These are phyloP conservation scores for Quercus agrifolia DNA, from an alignment of 306 rosid species.

Conservation along the genomic window DNA sequence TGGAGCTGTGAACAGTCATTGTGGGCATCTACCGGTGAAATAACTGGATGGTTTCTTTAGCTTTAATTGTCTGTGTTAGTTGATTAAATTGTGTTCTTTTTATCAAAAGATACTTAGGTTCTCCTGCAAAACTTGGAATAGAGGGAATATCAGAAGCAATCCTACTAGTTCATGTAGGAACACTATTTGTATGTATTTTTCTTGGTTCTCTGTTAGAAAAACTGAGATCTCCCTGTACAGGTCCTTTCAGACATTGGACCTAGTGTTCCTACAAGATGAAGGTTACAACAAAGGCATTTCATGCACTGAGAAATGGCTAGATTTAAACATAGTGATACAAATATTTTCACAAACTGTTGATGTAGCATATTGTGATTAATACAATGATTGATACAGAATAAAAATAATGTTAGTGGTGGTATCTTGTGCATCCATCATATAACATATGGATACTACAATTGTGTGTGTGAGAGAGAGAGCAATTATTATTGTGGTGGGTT, in stretches of 20 bases:
- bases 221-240: background rate
- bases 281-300: background rate
- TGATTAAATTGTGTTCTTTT: background rate
- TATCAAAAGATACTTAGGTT: background rate
- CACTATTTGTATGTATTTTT: background rate
- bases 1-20: background rate
- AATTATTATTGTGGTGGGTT: no score
- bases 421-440: no score
- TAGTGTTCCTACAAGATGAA: background rate
- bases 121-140: background rate
- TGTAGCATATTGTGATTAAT: no score
- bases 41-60: background rate
- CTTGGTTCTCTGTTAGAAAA: background rate
- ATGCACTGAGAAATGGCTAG: background rate
- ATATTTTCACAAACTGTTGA: no score
- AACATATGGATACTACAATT: no score
- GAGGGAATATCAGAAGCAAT: background rate
- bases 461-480: no score
- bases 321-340: no score
- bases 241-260: background rate
- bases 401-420: no score
- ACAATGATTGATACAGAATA: no score
- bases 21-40: background rate
- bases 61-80: constrained; percentile 14
- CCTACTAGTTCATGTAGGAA: background rate